A percentile compares a stretch with the other conserved stretches of the same genome.
Evolutionary conservation across 306 rosid genomes (phyloP).

Genomic region (Rosa chinensis): DNA sequence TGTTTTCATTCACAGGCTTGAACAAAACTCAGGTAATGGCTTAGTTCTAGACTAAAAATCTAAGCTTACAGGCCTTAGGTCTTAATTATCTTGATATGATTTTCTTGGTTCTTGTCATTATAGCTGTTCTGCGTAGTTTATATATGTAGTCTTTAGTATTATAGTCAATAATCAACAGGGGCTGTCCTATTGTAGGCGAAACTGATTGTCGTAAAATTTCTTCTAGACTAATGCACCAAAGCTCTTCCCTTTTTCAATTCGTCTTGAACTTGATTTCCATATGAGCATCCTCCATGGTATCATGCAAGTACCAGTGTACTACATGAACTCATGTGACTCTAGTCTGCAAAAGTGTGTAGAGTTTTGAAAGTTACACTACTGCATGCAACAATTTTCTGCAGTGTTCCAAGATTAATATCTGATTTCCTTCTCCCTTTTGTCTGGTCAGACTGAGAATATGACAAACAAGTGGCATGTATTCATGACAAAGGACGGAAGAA

Average conservation of each 20-base stretch:
- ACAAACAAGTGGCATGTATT: slow-evolving; percentile 92
- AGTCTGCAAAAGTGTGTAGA: not conserved
- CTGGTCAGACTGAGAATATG: slow-evolving; percentile 80
- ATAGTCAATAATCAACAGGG: not conserved
- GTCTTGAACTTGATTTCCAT: not conserved
- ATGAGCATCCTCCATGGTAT: not conserved
- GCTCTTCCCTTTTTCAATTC: not conserved
- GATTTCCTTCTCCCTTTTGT: not conserved
- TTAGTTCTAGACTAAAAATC: slow-evolving; percentile 8
- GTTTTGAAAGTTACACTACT: not conserved
- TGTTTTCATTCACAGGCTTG: slow-evolving; percentile 96
- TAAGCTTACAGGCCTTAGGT: not conserved
- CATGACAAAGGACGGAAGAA: slow-evolving; percentile 99
- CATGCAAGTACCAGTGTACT: not conserved
- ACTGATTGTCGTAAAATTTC: not conserved
- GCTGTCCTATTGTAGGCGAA: not conserved
- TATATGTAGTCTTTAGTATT: not conserved
- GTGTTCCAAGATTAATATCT: not conserved
- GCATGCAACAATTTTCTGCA: not conserved
- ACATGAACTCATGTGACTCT: too few relatives aligned
- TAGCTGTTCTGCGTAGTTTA: not conserved
- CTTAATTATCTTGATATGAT: not conserved
- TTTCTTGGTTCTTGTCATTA: not conserved
- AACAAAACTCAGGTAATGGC: slow-evolving; percentile 68
- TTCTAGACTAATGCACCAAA: not conserved